These are phyloP conservation scores for Entomortierella chlamydospora DNA, from an alignment of 192 early-diverging fungal genomes.

Conservation along the genomic window DNA sequence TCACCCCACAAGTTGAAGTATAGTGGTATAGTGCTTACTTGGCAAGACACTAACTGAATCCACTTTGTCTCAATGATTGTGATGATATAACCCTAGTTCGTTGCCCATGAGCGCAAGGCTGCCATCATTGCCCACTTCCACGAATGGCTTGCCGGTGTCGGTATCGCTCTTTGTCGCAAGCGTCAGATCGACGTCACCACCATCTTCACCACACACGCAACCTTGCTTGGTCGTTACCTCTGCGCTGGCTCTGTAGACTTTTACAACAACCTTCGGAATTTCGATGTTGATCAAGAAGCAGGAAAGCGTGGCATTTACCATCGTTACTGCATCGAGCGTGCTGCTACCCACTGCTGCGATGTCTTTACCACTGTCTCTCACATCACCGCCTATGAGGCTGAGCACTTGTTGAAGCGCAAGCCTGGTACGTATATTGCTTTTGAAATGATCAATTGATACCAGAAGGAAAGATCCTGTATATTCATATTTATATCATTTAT, in stretches of 20 bases:
- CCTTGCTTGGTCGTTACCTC: constrained; percentile 93
- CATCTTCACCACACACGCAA: constrained; percentile 97
- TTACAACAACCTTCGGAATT: constrained; percentile 93
- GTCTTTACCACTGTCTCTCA: constrained; percentile 98
- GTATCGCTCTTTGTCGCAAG: constrained; percentile 87
- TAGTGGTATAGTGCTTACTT: too few relatives aligned
- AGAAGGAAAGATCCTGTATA: too few relatives aligned
- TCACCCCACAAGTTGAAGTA: too few relatives aligned
- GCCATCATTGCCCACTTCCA: constrained; percentile 97
- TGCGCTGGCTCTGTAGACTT: constrained; percentile 97
- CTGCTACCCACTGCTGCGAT: constrained; percentile 92
- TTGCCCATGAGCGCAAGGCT: constrained; percentile 35
- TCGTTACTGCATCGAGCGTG: constrained; percentile 95
- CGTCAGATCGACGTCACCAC: constrained; percentile 90
- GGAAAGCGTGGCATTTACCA: constrained; percentile 98
- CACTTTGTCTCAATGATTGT: not conserved
- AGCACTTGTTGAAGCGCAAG: constrained; percentile 93
- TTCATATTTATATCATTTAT: not conserved
- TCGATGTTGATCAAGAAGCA: constrained; percentile 95
- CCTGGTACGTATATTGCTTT: constrained; percentile 67
- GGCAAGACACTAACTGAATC: too few relatives aligned
- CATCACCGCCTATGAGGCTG: constrained; percentile 96
- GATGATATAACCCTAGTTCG: constrained; percentile 62
- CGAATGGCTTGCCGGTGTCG: constrained; percentile 96
- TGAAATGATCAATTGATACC: not conserved